phyloP scores from a whole-genome alignment of 2,329 filamentous ascomycete genomes.

The Talaromyces sp. region DNA sequence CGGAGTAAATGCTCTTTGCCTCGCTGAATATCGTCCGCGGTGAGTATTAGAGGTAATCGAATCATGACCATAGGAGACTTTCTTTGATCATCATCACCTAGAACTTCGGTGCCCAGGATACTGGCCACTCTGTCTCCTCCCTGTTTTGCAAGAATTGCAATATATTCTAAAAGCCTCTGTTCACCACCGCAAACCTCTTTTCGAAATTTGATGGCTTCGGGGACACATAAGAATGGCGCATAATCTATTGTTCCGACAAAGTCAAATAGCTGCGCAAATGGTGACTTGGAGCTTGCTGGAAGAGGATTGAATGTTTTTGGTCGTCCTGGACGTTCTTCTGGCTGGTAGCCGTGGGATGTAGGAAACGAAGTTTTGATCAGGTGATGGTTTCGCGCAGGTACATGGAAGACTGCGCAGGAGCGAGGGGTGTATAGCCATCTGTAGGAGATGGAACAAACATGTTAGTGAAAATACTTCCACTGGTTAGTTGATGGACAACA shows the following conservation, averaged over 20 bases:
- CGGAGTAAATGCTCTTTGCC: slow-evolving; percentile 53
- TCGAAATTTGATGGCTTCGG: slow-evolving; percentile 69
- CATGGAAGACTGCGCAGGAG: slow-evolving; percentile 78
- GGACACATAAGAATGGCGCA: slow-evolving; percentile 68
- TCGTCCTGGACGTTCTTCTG: slow-evolving; percentile 9
- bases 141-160: slow-evolving; percentile 58
- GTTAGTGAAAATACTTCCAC: too few relatives aligned
- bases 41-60: slow-evolving; percentile 55
- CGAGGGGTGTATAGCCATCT: slow-evolving; percentile 80
- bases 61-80: slow-evolving; percentile 70
- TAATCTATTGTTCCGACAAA: slow-evolving; percentile 74
- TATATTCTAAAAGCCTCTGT: slow-evolving; percentile 63
- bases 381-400: slow-evolving; percentile 70
- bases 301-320: slow-evolving; percentile 12
- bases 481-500: neutral
- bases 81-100: slow-evolving; percentile 59
- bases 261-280: slow-evolving; percentile 69
- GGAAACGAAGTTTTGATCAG: slow-evolving; percentile 72
- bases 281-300: slow-evolving; percentile 52
- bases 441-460: neutral
- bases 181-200: slow-evolving; percentile 69
- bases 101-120: slow-evolving; percentile 65
- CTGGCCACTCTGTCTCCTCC: slow-evolving; percentile 61
- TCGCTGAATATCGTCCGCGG: slow-evolving; percentile 41
- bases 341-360: slow-evolving; percentile 73